These are phyloP conservation scores for Aspergillus japonicus DNA, from an alignment of 2,329 filamentous ascomycete genomes.

Conservation along the genomic window DNA sequence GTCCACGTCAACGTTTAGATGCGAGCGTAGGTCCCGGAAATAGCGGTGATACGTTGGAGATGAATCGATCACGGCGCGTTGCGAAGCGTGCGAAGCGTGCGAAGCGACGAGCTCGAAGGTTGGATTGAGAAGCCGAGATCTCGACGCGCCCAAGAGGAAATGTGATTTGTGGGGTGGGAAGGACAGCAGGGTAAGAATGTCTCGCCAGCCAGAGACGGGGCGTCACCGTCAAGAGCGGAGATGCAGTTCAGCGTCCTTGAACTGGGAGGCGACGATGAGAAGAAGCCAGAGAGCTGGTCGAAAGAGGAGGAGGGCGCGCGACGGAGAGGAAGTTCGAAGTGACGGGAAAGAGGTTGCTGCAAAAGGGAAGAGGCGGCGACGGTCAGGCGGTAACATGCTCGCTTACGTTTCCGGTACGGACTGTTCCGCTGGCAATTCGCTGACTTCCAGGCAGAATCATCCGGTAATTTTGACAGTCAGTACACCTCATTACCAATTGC, in stretches of 20 bases:
- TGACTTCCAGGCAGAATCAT: background rate
- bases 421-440: background rate
- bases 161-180: conserved; percentile 11
- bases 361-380: background rate
- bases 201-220: conserved; percentile 19
- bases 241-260: conserved; percentile 16
- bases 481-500: background rate
- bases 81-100: background rate
- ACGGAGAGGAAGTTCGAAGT: background rate
- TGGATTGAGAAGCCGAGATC: conserved; percentile 4
- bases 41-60: conserved; percentile 3
- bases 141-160: conserved; percentile 17
- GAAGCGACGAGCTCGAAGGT: background rate
- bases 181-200: conserved; percentile 9
- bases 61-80: conserved; percentile 5
- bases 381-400: background rate
- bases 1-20: background rate
- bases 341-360: background rate
- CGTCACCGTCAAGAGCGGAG: conserved; percentile 16
- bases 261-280: conserved; percentile 8
- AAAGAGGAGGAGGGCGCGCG: conserved; percentile 3
- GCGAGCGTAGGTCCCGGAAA: background rate
- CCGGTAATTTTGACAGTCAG: background rate
- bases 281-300: conserved; percentile 11
- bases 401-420: background rate